A percentile compares a stretch with the other conserved stretches of the same genome.
phyloP scores from a whole-genome alignment of 306 rosid species.

The Lithocarpus polystachyus region DNA sequence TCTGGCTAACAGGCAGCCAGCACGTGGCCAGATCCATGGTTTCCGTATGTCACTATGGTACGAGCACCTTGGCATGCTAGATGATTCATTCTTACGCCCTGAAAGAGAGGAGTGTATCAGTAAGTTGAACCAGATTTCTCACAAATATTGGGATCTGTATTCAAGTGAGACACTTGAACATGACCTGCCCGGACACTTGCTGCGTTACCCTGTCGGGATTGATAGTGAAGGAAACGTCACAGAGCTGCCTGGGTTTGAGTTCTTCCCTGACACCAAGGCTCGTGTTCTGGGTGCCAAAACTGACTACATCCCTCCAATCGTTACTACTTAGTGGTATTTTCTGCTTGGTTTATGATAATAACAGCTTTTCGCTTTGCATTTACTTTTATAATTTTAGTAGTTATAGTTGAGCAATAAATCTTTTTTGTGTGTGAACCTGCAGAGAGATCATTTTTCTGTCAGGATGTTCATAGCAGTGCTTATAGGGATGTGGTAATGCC shows the following conservation, averaged over 20 bases:
- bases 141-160: conserved; percentile 64
- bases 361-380: conserved; percentile 16
- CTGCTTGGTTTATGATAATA: conserved; percentile 2
- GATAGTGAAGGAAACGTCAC: conserved; percentile 47
- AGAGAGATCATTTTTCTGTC: neutral
- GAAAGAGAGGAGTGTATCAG: conserved; percentile 46
- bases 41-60: conserved; percentile 73
- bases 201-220: conserved; percentile 57
- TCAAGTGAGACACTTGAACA: conserved; percentile 52
- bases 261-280: conserved; percentile 72
- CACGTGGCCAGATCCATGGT: conserved; percentile 66
- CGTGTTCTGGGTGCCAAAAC: conserved; percentile 58
- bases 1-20: conserved; percentile 48
- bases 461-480: neutral
- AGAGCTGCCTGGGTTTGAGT: conserved; percentile 56
- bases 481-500: neutral
- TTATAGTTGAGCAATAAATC: conserved; percentile 17
- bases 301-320: conserved; percentile 69
- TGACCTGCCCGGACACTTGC: conserved; percentile 74
- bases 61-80: conserved; percentile 71
- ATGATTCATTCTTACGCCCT: conserved; percentile 45
- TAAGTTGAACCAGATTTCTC: conserved; percentile 65
- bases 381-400: conserved; percentile 9
- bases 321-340: conserved; percentile 51
- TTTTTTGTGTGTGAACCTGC: neutral